Base-by-base conservation (phyloP, 1,139 yeast genomes). In the Lodderomyces theae region DNA sequence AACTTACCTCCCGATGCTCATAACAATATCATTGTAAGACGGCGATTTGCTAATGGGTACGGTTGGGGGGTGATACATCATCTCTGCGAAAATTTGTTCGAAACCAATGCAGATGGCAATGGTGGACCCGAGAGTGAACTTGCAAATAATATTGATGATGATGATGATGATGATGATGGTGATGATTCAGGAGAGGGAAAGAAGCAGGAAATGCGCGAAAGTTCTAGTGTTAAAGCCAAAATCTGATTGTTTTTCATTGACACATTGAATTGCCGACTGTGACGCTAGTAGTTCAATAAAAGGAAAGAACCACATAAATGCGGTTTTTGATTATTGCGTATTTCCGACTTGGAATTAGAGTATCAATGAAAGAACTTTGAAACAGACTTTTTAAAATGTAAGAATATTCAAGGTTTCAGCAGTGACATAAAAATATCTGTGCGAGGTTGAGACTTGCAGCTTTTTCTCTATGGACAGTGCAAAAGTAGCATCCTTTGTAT, bases 1-100 rank as follows among this genome's bases (percentile, higher is more conserved):
- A 78, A 80, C 40, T 63, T 94, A 43, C 82, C 84, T 40, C 96
- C 97, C 0, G 99, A 92, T 61, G 96, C 99, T 0, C 99, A 92
- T 58, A 92, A 92, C 57, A 92, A 92, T 54, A 89, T 94, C 34
- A 71, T 86, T 12, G 98, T 92, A 1, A 68, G 99, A 48, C 70
- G 99, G 50, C 66, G 89, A 46, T 92, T 87, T 68, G 80, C 95
- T 8, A 92, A 92, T 64, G 95, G 96, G 0, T 90, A 84, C 61
- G 99, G 99, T 2, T 90, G 97, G 96, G 88, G 86, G 0, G 96
- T 89, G 0, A 69, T 92, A 23, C 88, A 85, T 44, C 66, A 62
- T 42, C 41, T 64, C 19, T 59, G 65, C 43, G 53, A 50, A 9
- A 49, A 48, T 26, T 43, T 49, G 31, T 47, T 46, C 37, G 38